These are phyloP conservation scores for Phytophthora aleatoria DNA, from an alignment of 352 stramenopile genomes.

Conservation along the genomic window DNA sequence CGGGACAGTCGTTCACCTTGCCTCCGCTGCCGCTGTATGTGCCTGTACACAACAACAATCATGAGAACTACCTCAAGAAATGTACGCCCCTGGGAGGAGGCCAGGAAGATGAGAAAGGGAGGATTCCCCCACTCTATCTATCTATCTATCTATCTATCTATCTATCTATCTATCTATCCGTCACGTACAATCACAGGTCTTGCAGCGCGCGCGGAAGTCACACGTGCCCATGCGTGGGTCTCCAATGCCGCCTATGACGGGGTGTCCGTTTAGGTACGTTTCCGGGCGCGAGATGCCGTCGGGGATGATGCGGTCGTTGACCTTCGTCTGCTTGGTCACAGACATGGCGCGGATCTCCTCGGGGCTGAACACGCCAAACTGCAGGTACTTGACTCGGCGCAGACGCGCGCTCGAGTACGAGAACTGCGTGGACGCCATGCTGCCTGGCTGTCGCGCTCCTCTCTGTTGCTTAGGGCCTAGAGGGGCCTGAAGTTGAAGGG, in stretches of 20 bases:
- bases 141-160: no score
- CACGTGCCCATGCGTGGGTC: constrained; percentile 98
- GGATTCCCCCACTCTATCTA: neutral
- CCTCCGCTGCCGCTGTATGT: constrained; percentile 91
- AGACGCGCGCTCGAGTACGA: constrained; percentile 95
- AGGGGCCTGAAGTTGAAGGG: neutral
- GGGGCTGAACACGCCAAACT: constrained; percentile 98
- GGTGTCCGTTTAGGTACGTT: constrained; percentile 93
- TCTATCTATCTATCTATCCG: neutral
- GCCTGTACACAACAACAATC: constrained; percentile 27
- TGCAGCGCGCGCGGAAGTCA: constrained; percentile 88
- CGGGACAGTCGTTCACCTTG: constrained; percentile 97
- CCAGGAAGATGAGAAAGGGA: neutral
- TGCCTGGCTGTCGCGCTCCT: neutral
- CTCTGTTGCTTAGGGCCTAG: constrained; percentile 4
- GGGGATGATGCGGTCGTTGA: constrained; percentile 96
- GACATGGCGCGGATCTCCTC: constrained; percentile 97
- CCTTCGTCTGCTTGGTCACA: constrained; percentile 96
- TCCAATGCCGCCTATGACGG: constrained; percentile 97
- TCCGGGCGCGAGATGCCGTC: constrained; percentile 94
- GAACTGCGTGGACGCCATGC: constrained; percentile 91
- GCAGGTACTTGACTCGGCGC: constrained; percentile 96
- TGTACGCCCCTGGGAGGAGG: constrained; percentile 1
- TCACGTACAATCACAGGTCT: constrained; percentile 91
- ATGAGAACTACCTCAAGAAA: constrained; percentile 16